Percentiles rank a stretch among this genome's conserved stretches.
These are phyloP conservation scores for Tuber calosporum DNA, from an alignment of 495 filamentous ascomycete species.

Conservation along the genomic window DNA sequence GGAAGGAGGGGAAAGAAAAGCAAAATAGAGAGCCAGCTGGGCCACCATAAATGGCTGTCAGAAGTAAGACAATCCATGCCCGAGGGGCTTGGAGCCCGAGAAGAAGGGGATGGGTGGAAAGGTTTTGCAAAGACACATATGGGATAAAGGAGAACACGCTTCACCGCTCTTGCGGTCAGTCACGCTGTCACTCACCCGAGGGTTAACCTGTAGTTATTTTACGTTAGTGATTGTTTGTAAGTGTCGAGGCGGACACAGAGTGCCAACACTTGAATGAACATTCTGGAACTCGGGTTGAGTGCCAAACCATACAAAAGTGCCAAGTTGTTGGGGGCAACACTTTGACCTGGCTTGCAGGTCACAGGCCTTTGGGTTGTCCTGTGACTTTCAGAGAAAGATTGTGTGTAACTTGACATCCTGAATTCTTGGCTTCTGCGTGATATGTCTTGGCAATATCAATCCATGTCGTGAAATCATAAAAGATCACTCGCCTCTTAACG, in stretches of 20 bases:
- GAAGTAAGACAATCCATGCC: neutral
- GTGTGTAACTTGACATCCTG: neutral
- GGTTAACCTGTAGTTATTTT: neutral
- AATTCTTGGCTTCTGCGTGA: neutral
- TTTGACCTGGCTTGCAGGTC: neutral
- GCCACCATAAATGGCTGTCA: neutral
- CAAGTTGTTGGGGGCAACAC: constrained; percentile 1
- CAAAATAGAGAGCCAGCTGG: neutral
- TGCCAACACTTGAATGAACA: too few relatives aligned
- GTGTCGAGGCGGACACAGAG: neutral
- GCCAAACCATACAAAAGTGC: neutral
- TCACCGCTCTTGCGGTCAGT: constrained; percentile 1
- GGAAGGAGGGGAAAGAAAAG: neutral
- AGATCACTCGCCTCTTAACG: neutral
- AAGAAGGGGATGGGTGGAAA: neutral
- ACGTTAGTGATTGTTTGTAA: neutral
- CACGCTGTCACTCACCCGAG: neutral
- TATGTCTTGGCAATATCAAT: neutral
- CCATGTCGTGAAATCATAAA: neutral
- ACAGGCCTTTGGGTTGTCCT: neutral
- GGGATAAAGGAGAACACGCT: neutral
- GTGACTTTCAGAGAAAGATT: neutral
- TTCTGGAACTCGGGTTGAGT: neutral
- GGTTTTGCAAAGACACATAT: constrained; percentile 1
- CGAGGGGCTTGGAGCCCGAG: neutral